phyloP scores from a whole-genome alignment of 2,329 filamentous ascomycete species.

The Hypoxylon sp. region DNA sequence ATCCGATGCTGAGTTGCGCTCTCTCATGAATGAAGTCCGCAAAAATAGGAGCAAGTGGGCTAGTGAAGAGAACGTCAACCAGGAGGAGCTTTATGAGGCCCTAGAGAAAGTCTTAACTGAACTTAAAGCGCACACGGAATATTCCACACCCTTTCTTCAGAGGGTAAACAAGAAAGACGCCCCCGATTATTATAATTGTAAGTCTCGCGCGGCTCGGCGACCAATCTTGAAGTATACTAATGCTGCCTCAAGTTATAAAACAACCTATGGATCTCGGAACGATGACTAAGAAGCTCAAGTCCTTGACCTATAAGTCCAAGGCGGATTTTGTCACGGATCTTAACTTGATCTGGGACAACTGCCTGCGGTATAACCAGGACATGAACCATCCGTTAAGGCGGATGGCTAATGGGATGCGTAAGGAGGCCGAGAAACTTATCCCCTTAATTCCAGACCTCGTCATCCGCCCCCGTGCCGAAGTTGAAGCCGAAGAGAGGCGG shows the following conservation, averaged over 20 bases:
- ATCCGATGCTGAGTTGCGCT: conserved; percentile 91
- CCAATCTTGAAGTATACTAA: conserved; percentile 18
- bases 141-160: conserved; percentile 94
- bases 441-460: conserved; percentile 94
- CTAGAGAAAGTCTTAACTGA: conserved; percentile 97
- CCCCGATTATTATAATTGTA: conserved; percentile 93
- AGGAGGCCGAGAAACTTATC: conserved; percentile 96
- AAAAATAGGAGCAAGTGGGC: conserved; percentile 99
- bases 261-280: conserved; percentile 97
- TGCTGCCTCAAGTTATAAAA: conserved; percentile 80
- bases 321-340: conserved; percentile 94
- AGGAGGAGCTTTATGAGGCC: conserved; percentile 97
- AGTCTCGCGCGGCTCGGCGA: conserved; percentile 56
- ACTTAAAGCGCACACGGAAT: conserved; percentile 96
- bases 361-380: conserved; percentile 94
- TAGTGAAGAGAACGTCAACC: conserved; percentile 95
- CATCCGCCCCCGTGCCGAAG: conserved; percentile 91
- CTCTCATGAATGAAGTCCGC: conserved; percentile 95
- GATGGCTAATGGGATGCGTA: conserved; percentile 96
- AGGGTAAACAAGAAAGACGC: conserved; percentile 97
- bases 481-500: conserved; percentile 88
- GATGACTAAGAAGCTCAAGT: conserved; percentile 98
- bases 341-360: conserved; percentile 97
- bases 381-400: conserved; percentile 88
- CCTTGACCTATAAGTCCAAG: conserved; percentile 86